Conservation (phyloP, 1,284 basidiomycete species). For the Mycosarcoma mackinlayi region DNA sequence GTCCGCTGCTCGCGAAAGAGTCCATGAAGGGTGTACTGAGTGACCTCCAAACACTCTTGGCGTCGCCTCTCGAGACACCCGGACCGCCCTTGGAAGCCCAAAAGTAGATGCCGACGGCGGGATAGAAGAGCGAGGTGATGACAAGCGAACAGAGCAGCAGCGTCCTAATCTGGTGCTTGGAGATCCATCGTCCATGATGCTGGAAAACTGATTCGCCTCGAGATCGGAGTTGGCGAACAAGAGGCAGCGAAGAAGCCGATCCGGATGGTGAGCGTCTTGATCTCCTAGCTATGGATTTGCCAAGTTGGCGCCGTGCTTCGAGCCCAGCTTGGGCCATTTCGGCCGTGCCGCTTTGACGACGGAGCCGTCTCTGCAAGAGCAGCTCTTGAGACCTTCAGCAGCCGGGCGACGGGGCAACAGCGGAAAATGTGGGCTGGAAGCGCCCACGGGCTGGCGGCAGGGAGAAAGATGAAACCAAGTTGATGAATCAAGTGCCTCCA, state of each 20-base stretch:
- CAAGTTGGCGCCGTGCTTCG: slow-evolving; percentile 6
- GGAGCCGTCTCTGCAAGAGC: slow-evolving; percentile 1
- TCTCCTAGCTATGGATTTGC: slow-evolving; percentile 20
- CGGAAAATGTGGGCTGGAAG: neutral
- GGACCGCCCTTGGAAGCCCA: slow-evolving; percentile 64
- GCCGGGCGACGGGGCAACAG: neutral
- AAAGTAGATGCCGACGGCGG: slow-evolving; percentile 66
- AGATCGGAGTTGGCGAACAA: slow-evolving; percentile 27
- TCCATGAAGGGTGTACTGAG: slow-evolving; percentile 63
- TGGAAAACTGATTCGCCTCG: slow-evolving; percentile 42
- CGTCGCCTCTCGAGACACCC: slow-evolving; percentile 57
- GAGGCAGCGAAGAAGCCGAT: slow-evolving; percentile 29
- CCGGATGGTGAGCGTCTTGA: slow-evolving; percentile 28
- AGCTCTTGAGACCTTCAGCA: slow-evolving; percentile 3
- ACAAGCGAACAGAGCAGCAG: slow-evolving; percentile 92
- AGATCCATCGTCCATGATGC: slow-evolving; percentile 60
- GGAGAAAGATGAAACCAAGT: slow-evolving; percentile 1
- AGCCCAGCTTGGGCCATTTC: slow-evolving; percentile 27
- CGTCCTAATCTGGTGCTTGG: slow-evolving; percentile 84
- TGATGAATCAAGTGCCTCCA: neutral
- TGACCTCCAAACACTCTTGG: slow-evolving; percentile 59
- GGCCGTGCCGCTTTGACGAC: slow-evolving; percentile 7
- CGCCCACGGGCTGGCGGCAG: neutral
- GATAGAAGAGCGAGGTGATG: slow-evolving; percentile 89
- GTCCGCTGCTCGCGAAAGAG: slow-evolving; percentile 56